Conservation (phyloP, 164 flowering plant species). For the Cinnamomum chago region DNA sequence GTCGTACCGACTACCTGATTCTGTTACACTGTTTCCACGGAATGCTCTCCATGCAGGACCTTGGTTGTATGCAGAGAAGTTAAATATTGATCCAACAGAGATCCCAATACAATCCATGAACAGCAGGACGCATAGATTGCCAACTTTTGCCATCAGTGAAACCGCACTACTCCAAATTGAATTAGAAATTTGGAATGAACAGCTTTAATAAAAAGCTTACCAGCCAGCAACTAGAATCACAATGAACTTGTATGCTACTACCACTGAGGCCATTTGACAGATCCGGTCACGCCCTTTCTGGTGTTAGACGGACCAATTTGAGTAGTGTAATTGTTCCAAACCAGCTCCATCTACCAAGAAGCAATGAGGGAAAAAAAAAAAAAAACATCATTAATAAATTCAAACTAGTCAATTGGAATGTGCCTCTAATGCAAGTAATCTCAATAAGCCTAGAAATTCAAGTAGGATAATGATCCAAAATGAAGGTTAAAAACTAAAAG, state of each 20-base stretch:
- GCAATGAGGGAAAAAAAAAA: background rate
- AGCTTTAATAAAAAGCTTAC: background rate
- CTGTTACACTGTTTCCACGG: background rate
- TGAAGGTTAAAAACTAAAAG: background rate
- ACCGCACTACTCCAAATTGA: background rate
- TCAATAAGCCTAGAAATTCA: background rate
- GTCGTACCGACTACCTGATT: no score
- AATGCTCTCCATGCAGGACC: background rate
- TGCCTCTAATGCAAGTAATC: background rate
- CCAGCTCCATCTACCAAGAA: conserved; percentile 67
- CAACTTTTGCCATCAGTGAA: background rate
- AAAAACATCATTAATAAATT: conserved; percentile 2
- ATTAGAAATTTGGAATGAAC: background rate
- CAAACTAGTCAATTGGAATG: background rate
- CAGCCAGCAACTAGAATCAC: background rate
- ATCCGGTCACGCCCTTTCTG: conserved; percentile 35
- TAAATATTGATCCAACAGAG: background rate
- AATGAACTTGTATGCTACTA: conserved; percentile 14
- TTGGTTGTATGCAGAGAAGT: background rate
- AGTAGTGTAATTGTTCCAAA: conserved; percentile 60
- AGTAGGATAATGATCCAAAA: background rate
- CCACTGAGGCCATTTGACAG: conserved; percentile 52
- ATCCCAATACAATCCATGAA: background rate
- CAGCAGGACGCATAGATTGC: background rate
- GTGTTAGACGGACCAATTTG: conserved; percentile 28